Evolutionary conservation across 2,329 filamentous ascomycete species (phyloP), one percentile per base, ranked within the genome.

Genomic region (Blumeriella jaapii): DNA sequence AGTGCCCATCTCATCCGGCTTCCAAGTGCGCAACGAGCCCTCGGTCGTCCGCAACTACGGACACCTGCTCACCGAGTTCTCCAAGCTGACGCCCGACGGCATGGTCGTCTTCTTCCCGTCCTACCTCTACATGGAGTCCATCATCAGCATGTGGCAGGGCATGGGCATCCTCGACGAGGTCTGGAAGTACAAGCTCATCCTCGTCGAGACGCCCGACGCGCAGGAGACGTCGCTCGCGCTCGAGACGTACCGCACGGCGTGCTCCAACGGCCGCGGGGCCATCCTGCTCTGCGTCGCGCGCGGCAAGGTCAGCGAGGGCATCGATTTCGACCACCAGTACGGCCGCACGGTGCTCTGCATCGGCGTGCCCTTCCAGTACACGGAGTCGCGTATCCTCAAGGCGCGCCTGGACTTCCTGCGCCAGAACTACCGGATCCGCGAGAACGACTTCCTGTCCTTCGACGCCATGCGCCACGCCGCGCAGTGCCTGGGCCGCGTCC

Each of bases 71-170:
- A 91, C 87, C 6, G 91, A 98, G 56, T 96, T 98, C 56, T 83
- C 86, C 35, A 93, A 89, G 58, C 78, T 96, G 46, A 98, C 91
- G 0, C 93, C 91, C 0, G 91, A 98, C 52, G 91, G 91, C 19
- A 78, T 98, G 59, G 91, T 98, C n/a, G 91, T 98, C 24, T 98
- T 98, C 67, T 98, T 98, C 57, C 93, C 91, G 0, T 94, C 86
- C 0, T 98, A 98, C 52, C 71, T 98, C 1, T 98, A 98, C 63
- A 96, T 98, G 91, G 91, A 98, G 57, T 91, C 82, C 34, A 96
- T 96, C 56, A 95, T 98, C 57, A 89, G 82, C 57, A 94, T 94
- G 77, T 98, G 91, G 91, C 91, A 98, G 59, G 86, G 85, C 36
- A 96, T 96, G 87, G 86, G 86, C 16, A 94, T 96, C 44, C 67